Evolutionary conservation across 495 filamentous ascomycete genomes (phyloP).

Genomic region (Massariosphaeria phaeospora): DNA sequence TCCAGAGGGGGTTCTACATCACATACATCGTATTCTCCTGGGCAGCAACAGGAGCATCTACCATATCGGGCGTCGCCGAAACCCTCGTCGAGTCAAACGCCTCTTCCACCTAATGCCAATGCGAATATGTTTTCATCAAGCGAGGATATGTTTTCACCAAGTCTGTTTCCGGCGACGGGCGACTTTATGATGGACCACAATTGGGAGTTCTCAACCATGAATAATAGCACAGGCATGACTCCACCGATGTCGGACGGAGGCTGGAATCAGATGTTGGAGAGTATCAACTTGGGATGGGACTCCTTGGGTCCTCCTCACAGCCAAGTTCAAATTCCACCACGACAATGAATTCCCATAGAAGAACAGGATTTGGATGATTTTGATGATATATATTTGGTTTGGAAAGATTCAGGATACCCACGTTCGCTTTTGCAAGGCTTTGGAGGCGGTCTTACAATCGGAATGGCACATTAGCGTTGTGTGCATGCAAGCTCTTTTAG

Average conservation of each 20-base stretch:
- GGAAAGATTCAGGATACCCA: constrained; percentile 25
- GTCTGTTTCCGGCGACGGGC: not conserved
- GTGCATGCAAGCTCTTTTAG: no score
- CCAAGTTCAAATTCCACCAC: no score
- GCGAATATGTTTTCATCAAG: constrained; percentile 20
- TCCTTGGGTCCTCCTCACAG: constrained; percentile 16
- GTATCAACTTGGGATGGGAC: constrained; percentile 29
- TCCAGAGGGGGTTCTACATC: constrained; percentile 24
- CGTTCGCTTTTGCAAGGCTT: constrained; percentile 9
- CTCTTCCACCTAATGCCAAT: constrained; percentile 13
- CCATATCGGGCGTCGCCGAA: constrained; percentile 19
- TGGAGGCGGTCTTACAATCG: not conserved
- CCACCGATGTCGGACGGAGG: constrained; percentile 30
- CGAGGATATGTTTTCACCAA: constrained; percentile 6
- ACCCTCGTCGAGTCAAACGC: constrained; percentile 8
- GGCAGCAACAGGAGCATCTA: constrained; percentile 12
- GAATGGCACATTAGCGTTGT: no score
- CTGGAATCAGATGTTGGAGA: constrained; percentile 31
- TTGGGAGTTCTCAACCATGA: constrained; percentile 22
- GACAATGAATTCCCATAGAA: no score
- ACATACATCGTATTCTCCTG: constrained; percentile 26
- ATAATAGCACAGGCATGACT: constrained; percentile 18
- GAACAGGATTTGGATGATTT: not conserved
- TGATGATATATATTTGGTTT: no score
- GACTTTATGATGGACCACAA: constrained; percentile 26